A percentile compares a stretch with the other conserved stretches of the same genome.
phyloP scores from a whole-genome alignment of 352 stramenopile genomes.

The Paralagenidium karlingii region DNA sequence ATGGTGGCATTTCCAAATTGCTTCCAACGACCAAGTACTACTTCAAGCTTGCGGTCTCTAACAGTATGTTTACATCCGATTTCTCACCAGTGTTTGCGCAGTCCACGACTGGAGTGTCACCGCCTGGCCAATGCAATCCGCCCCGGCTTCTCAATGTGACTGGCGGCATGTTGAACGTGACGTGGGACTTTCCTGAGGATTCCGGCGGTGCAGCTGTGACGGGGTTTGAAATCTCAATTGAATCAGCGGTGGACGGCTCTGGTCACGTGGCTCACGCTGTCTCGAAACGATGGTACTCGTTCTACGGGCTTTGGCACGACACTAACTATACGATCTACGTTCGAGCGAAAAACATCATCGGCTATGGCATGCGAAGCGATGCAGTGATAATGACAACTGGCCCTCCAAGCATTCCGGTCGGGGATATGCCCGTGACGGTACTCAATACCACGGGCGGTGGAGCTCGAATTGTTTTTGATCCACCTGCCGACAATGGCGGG shows the following conservation, averaged over 20 bases:
- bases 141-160: slow-evolving; percentile 10
- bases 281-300: slow-evolving; percentile 8
- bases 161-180: slow-evolving; percentile 29
- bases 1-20: slow-evolving; percentile 19
- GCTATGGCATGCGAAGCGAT: slow-evolving; percentile 16
- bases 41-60: slow-evolving; percentile 27
- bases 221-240: slow-evolving; percentile 15
- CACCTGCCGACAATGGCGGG: slow-evolving; percentile 38
- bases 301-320: slow-evolving; percentile 22
- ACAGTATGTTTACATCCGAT: slow-evolving; percentile 21
- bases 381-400: slow-evolving; percentile 18
- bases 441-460: slow-evolving; percentile 24
- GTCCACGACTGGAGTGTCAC: slow-evolving; percentile 22
- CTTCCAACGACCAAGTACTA: slow-evolving; percentile 14
- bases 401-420: slow-evolving; percentile 12
- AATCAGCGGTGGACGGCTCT: slow-evolving; percentile 15
- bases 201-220: slow-evolving; percentile 19
- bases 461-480: slow-evolving; percentile 28
- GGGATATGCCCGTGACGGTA: slow-evolving; percentile 15
- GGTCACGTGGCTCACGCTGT: slow-evolving; percentile 2
- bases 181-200: slow-evolving; percentile 24
- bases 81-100: slow-evolving; percentile 21
- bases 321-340: slow-evolving; percentile 31
- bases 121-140: slow-evolving; percentile 24
- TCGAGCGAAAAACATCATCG: slow-evolving; percentile 23